phyloP scores from a whole-genome alignment of 805 yeast species.

The Barnettozyma californica region DNA sequence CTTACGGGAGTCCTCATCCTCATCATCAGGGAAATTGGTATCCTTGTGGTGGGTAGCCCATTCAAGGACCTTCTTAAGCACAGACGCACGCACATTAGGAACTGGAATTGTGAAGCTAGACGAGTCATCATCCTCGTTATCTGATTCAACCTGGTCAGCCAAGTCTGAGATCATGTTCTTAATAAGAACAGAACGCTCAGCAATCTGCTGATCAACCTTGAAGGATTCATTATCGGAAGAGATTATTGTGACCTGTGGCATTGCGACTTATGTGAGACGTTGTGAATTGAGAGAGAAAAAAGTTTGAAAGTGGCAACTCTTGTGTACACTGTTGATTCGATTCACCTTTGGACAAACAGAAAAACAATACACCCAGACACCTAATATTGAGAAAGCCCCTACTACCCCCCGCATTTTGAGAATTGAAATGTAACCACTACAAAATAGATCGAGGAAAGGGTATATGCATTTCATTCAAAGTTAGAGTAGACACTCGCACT shows the following conservation, averaged over 20 bases:
- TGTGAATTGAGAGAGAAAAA: not conserved
- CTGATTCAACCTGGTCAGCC: slow-evolving; percentile 26
- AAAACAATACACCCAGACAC: not conserved
- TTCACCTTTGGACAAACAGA: not conserved
- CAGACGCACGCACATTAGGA: slow-evolving; percentile 84
- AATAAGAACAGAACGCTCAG: slow-evolving; percentile 79
- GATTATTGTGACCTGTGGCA: slow-evolving; percentile 44
- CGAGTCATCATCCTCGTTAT: slow-evolving; percentile 55
- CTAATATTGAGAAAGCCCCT: not conserved
- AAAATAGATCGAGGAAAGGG: not conserved
- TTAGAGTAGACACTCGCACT: slow-evolving; percentile 90
- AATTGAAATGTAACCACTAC: not conserved
- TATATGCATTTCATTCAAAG: slow-evolving; percentile 30
- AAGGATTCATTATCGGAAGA: slow-evolving; percentile 81
- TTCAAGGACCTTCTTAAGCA: slow-evolving; percentile 84
- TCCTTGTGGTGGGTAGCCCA: slow-evolving; percentile 96
- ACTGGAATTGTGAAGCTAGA: slow-evolving; percentile 66
- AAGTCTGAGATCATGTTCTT: slow-evolving; percentile 83
- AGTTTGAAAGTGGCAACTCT: not conserved
- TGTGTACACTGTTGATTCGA: too few species aligned
- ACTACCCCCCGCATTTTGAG: not conserved
- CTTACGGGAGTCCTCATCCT: slow-evolving; percentile 78
- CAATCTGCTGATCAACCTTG: slow-evolving; percentile 73
- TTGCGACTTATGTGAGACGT: not conserved
- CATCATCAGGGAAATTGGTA: slow-evolving; percentile 68